phyloP scores from a whole-genome alignment of 2,329 filamentous ascomycete genomes.

The Davidsoniella australis region DNA sequence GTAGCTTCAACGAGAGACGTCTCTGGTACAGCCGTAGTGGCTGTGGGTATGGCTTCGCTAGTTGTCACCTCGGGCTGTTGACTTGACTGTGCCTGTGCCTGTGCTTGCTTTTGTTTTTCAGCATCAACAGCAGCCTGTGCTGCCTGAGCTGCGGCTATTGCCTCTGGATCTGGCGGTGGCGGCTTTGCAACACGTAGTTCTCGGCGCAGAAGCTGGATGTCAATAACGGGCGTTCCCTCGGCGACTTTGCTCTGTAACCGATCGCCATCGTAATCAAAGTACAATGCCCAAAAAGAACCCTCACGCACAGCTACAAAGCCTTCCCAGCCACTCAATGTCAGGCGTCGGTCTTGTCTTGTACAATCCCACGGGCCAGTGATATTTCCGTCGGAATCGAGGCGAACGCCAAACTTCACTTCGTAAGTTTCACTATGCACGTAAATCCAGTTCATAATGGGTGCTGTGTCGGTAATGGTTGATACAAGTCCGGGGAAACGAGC shows the following conservation, averaged over 20 bases:
- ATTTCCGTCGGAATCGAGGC: constrained; percentile 25
- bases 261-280: constrained; percentile 31
- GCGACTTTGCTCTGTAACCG: constrained; percentile 27
- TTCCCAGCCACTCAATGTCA: constrained; percentile 33
- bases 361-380: constrained; percentile 33
- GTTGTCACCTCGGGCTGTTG: not conserved
- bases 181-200: constrained; percentile 20
- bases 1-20: too few relatives aligned
- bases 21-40: not conserved
- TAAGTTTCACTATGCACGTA: constrained; percentile 29
- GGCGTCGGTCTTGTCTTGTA: constrained; percentile 32
- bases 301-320: constrained; percentile 32
- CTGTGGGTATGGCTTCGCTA: not conserved
- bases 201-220: constrained; percentile 35
- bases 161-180: constrained; percentile 5
- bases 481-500: constrained; percentile 28
- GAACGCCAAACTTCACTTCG: constrained; percentile 29
- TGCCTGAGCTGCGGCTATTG: constrained; percentile 6
- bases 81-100: not conserved
- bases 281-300: constrained; percentile 27
- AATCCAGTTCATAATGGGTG: constrained; percentile 35
- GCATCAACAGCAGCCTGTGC: constrained; percentile 1
- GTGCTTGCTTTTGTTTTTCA: not conserved
- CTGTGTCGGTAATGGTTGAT: constrained; percentile 30
- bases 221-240: constrained; percentile 31